These are phyloP conservation scores for Aspergillus sp. DNA, from an alignment of 2,329 filamentous ascomycete species.

Conservation along the genomic window DNA sequence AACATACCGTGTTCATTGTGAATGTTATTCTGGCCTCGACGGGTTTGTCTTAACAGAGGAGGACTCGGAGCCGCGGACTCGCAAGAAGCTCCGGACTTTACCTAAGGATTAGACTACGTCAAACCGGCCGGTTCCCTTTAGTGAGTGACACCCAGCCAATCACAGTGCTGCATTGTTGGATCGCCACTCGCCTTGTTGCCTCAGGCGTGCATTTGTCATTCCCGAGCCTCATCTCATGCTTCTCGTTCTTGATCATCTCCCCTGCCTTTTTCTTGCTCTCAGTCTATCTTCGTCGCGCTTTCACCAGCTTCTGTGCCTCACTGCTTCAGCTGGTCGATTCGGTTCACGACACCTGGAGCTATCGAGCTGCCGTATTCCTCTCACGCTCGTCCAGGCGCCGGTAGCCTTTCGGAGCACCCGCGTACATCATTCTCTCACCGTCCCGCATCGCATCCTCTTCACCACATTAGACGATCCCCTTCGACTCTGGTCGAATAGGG, in stretches of 20 bases:
- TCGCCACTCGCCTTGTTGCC: conserved; percentile 19
- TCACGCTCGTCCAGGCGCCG: conserved; percentile 3
- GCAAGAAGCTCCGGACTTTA: too few relatives aligned
- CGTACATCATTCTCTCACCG: not conserved
- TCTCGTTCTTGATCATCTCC: not conserved
- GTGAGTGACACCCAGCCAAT: not conserved
- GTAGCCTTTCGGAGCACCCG: conserved; percentile 7
- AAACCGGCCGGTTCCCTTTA: conserved; percentile 12
- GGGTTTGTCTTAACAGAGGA: conserved; percentile 2
- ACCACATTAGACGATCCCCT: conserved; percentile 22
- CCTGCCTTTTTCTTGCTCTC: not conserved
- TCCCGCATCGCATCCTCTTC: not conserved
- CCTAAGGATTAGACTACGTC: conserved; percentile 19
- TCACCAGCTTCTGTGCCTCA: not conserved
- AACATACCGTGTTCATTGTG: conserved; percentile 56
- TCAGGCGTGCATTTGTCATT: conserved; percentile 24
- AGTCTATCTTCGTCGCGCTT: not conserved
- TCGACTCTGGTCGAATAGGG: conserved; percentile 2
- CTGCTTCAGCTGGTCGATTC: not conserved
- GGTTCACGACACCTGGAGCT: not conserved
- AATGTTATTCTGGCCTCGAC: not conserved
- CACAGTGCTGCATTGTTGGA: not conserved
- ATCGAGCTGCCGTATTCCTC: not conserved
- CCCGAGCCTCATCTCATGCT: conserved; percentile 3
- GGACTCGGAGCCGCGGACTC: not conserved